Evolutionary conservation across 768 basidiomycete species (phyloP).

Genomic region (Pleurotus tuoliensis): DNA sequence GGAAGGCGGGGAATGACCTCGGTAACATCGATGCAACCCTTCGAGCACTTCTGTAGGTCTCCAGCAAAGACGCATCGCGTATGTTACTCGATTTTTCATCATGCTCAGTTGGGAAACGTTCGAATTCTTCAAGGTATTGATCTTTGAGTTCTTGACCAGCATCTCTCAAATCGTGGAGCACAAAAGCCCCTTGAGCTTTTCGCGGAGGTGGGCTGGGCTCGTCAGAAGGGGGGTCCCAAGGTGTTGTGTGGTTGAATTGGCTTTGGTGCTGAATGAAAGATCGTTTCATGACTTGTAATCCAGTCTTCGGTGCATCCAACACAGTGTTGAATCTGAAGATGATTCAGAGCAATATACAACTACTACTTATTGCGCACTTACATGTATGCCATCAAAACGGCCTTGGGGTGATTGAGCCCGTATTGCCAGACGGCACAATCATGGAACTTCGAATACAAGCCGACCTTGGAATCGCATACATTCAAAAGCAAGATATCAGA

Average conservation of each 20-base stretch:
- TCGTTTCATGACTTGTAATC: slow-evolving; percentile 41
- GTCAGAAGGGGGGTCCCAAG: slow-evolving; percentile 9
- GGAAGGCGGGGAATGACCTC: slow-evolving; percentile 11
- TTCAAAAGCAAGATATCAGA: slow-evolving; percentile 46
- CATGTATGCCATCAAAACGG: slow-evolving; percentile 65
- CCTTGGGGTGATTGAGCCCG: slow-evolving; percentile 43
- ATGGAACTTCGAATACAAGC: slow-evolving; percentile 61
- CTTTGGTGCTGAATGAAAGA: slow-evolving; percentile 38
- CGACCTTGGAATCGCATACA: slow-evolving; percentile 47
- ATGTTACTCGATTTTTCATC: not conserved
- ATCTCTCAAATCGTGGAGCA: slow-evolving; percentile 39
- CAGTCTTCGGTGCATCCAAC: slow-evolving; percentile 69
- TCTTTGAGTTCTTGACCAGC: slow-evolving; percentile 28
- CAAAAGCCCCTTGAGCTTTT: slow-evolving; percentile 14
- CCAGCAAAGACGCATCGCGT: not conserved
- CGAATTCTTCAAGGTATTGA: slow-evolving; percentile 4
- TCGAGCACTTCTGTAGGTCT: not conserved
- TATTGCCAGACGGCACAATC: slow-evolving; percentile 45
- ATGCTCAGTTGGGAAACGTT: not conserved
- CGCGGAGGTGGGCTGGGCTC: too few species aligned
- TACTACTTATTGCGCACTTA: slow-evolving; percentile 25
- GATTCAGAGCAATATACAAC: not conserved
- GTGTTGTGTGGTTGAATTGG: slow-evolving; percentile 28
- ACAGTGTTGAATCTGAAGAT: slow-evolving; percentile 56
- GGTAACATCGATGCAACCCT: not conserved